Evolutionary conservation across 2,329 filamentous ascomycete genomes (phyloP).

Genomic region (Cyanodermella asteris): DNA sequence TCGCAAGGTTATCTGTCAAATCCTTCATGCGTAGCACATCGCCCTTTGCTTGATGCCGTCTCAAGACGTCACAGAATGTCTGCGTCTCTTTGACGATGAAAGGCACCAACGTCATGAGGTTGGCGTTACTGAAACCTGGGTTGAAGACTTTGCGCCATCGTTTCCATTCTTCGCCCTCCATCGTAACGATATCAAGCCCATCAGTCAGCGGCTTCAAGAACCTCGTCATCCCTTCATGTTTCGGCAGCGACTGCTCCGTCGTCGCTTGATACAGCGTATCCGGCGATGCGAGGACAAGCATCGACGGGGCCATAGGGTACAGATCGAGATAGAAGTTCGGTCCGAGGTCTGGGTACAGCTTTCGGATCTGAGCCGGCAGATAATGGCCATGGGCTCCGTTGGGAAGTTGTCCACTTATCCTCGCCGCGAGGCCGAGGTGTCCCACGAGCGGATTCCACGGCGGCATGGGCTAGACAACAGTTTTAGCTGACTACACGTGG

Average conservation of each 20-base stretch:
- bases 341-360: conserved; percentile 9
- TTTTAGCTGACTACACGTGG: too few relatives aligned
- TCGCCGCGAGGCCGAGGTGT: conserved; percentile 8
- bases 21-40: conserved; percentile 12
- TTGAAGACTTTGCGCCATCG: conserved; percentile 13
- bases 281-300: conserved; percentile 9
- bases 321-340: conserved; percentile 10
- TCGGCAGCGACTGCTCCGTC: conserved; percentile 9
- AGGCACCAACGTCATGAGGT: conserved; percentile 12
- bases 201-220: conserved; percentile 8
- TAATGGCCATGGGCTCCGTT: conserved; percentile 8
- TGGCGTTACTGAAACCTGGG: conserved; percentile 12
- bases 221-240: conserved; percentile 5
- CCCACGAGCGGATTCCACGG: conserved; percentile 10
- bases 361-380: conserved; percentile 8
- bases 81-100: conserved; percentile 12
- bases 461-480: conserved; percentile 9
- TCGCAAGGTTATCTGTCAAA: conserved; percentile 11
- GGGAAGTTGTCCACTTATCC: conserved; percentile 8
- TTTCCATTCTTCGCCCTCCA: conserved; percentile 13
- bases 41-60: conserved; percentile 6
- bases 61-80: conserved; percentile 10
- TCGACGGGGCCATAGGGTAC: conserved; percentile 10
- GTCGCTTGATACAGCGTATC: conserved; percentile 8
- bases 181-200: conserved; percentile 8